Evolutionary conservation across 2,329 filamentous ascomycete species (phyloP).

Genomic region (Fusarium ambrosium): DNA sequence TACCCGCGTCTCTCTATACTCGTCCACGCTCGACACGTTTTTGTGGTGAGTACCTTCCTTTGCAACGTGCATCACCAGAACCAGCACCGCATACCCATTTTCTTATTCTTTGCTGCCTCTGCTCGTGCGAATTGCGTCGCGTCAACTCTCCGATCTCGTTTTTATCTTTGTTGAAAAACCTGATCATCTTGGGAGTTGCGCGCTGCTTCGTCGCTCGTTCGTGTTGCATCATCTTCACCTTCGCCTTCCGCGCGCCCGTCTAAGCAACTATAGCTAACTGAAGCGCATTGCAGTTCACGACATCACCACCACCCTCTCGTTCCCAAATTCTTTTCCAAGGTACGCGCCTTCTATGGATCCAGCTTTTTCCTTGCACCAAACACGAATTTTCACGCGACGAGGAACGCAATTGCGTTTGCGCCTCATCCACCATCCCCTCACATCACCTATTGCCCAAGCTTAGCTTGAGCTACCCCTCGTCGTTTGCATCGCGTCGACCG

Average conservation of each 20-base stretch:
- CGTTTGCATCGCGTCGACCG: not conserved
- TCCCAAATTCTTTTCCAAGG: constrained; percentile 37
- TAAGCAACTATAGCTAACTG: constrained; percentile 40
- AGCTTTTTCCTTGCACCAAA: constrained; percentile 33
- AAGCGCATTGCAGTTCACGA: constrained; percentile 49
- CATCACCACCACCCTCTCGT: constrained; percentile 28
- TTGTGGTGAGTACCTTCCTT: constrained; percentile 65
- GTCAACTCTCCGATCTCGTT: constrained; percentile 32
- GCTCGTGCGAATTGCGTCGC: constrained; percentile 22
- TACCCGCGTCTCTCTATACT: constrained; percentile 57
- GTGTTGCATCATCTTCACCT: constrained; percentile 34
- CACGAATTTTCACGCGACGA: constrained; percentile 33
- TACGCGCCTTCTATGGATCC: constrained; percentile 32
- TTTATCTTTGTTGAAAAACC: constrained; percentile 35
- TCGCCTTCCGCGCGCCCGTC: constrained; percentile 29
- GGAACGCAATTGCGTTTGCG: constrained; percentile 49
- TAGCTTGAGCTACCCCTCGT: constrained; percentile 44
- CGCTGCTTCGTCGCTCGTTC: constrained; percentile 25
- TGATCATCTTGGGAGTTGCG: constrained; percentile 35
- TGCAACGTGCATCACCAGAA: constrained; percentile 23
- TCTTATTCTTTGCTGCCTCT: constrained; percentile 50
- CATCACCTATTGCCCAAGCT: constrained; percentile 20
- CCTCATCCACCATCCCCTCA: constrained; percentile 37
- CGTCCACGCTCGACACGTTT: constrained; percentile 56
- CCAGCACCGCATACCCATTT: constrained; percentile 54